Base-by-base conservation (phyloP, 495 filamentous ascomycete genomes). In the Aspergillus indologenus region DNA sequence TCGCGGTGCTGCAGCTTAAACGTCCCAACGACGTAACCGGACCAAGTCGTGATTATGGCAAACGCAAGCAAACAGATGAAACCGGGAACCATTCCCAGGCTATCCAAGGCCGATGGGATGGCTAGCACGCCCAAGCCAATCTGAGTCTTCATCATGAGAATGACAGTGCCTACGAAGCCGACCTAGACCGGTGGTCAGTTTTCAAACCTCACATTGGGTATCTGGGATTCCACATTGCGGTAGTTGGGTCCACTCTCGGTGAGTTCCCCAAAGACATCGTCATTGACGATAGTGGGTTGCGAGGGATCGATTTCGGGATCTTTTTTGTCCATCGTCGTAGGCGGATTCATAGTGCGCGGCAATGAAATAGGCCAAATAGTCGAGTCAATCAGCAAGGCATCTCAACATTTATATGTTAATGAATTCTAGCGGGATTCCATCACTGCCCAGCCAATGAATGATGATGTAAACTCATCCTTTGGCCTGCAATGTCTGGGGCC, bases 1-100 rank as follows among this genome's bases (percentile, higher is more conserved):
- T 83, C 67, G 1, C 85, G 87, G 66, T 83, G 83, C 52, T 74
- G 76, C 12, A 85, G 50, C 68, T 87, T 88, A 61, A 90, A 82
- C 63, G 85, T 82, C 23, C 83, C 86, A 56, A 90, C 75, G 45
- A 88, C 75, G 56, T 84, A 87, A 62, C 81, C 83, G 26, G 85
- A 85, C 71, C 89, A 90, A 52, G 83, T 83, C 45, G 86, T 83
- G 20, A 87, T 61, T n/a, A 83, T 54, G 17, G 85, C 87, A 22
- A 87, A 56, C 24, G 63, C 60, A 42, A 85, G 57, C 9, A 82
- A 74, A 50, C 81, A 66, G 34, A 87, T 72, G 3, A 76, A 57
- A 5, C 67, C 67, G 8, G 67, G 60, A 8, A 85, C 75, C 76
- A 86, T 80, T 20, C 84, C 84, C 14, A 86, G 68, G 9, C 72